Evolutionary conservation across 1,284 basidiomycete genomes (phyloP), one percentile per base, ranked within the genome.

Genomic region (Cryptococcus wingfieldii): DNA sequence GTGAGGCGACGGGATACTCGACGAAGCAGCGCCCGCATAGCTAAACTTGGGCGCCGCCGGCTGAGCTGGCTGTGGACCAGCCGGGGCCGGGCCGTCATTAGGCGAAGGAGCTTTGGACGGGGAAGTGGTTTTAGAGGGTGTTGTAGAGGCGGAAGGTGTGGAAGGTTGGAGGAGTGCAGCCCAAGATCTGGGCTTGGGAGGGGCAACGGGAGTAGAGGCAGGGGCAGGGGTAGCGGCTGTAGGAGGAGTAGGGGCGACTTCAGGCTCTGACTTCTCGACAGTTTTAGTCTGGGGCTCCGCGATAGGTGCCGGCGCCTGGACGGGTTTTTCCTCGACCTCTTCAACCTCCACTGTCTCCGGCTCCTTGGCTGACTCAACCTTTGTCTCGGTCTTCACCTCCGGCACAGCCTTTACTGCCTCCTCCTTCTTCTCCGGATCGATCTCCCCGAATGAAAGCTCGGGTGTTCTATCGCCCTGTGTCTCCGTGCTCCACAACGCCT

Each of bases 131-230:
- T 69, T 65, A 3, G 66, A 59, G 1, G 65, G 63, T 10, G 67
- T 55, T n/a, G 60, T 53, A 31, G 60, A 55, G 31, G 65, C 58
- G 9, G 64, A 46, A 9, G 65, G 41, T 25, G 59, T 53, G 10
- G 61, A 43, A n/a, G 54, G 59, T 49, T 80, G 81, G 38, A 91
- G 79, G 25, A 90, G 82, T 2, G 87, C 86, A 0, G 89, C 88
- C 86, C 87, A 92, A 4, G 86, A 87, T 18, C 44, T 48, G n/a
- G 50, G 34, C 34, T 52, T 49, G 8, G 56, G 18, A 4, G 50
- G 38, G 5, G 51, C 39, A 13, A 49, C 34, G 25, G 48, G 46
- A 5, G 54, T 9, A 28, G 47, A n/a, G 41, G 56, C 37, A n/a
- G 56, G 18, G 19, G 45, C 54, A 13, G 56, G 25, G 12, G 47